Base-by-base conservation (phyloP, 2,329 filamentous ascomycete genomes). In the Fusarium udum region DNA sequence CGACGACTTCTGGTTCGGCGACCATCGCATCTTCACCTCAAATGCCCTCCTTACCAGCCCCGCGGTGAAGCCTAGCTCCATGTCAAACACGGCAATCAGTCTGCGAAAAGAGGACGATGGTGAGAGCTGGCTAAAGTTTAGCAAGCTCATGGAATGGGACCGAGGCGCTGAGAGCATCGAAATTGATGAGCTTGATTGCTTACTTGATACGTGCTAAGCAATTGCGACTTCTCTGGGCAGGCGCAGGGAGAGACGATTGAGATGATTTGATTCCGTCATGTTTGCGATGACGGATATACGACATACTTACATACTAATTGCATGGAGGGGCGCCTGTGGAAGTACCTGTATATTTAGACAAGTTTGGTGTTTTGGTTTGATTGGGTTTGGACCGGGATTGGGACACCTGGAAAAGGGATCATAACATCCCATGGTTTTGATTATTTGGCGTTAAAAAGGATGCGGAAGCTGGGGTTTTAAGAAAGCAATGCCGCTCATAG, bases 111-210 rank as follows among this genome's bases (percentile, higher is more conserved):
- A 83, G 22, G 82, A 84, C 22, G 82, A 83, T 31, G 74, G 78
- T 28, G 82, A 83, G 52, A 80, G 74, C 73, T 84, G 84, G 73
- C 74, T 86, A 64, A 85, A 83, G 68, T 75, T 85, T 31, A 82
- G 77, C 72, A 81, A 81, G 63, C 65, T 83, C n/a, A 79, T 82
- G 55, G 82, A 90, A 75, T 89, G 90, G 83, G 92, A 92, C 78
- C 88, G 88, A 80, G 94, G 91, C 80, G 95, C 95, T 3, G 96
- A 98, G 84, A 93, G 91, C 73, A 92, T 98, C 76, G 95, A 97
- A 81, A 89, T 98, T 55, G 94, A 97, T 52, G 96, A 99, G 85
- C 90, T 98, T 31, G 95, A 98, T 79, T 91, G 93, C 77, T 89
- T 98, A 80, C 89, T 98, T 78, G 92, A 93, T 79, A 91, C 90